These are phyloP conservation scores for Yamadazyma buinensis DNA, from an alignment of 1,139 yeast species.

Conservation along the genomic window DNA sequence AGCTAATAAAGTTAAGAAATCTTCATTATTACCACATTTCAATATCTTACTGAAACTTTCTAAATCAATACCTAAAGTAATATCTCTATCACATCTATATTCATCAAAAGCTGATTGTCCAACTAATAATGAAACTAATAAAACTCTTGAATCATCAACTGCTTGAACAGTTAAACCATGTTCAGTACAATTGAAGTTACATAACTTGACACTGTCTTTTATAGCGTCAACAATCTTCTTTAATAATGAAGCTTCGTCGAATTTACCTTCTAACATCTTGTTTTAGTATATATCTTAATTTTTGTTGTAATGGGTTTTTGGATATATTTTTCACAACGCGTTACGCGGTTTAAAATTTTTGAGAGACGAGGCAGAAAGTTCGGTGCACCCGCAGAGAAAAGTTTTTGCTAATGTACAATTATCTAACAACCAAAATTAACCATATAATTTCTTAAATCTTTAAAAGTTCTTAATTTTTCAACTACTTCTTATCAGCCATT, in stretches of 20 bases:
- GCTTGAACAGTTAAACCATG: constrained; percentile 96
- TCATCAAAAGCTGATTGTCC: constrained; percentile 89
- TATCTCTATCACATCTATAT: constrained; percentile 93
- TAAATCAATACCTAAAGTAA: constrained; percentile 89
- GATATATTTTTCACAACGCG: neutral
- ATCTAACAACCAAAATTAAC: too few relatives aligned
- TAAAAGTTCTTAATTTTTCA: neutral
- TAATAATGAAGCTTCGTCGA: constrained; percentile 86
- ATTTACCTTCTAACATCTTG: constrained; percentile 92
- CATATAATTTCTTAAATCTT: neutral
- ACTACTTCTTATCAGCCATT: constrained; percentile 59
- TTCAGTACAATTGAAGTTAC: constrained; percentile 95
- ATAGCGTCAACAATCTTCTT: constrained; percentile 91
- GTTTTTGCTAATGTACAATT: too few relatives aligned
- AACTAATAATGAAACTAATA: constrained; percentile 81
- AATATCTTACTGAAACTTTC: constrained; percentile 83
- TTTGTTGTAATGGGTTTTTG: neutral
- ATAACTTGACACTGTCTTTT: constrained; percentile 88
- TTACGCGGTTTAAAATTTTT: too few relatives aligned
- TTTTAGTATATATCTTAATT: too few relatives aligned
- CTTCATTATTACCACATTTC: constrained; percentile 89
- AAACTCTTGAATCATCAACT: constrained; percentile 94
- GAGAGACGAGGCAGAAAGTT: too few relatives aligned
- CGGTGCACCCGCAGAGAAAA: too few relatives aligned
- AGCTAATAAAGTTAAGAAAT: constrained; percentile 82